These are phyloP conservation scores for Tuber calosporum DNA, from an alignment of 495 filamentous ascomycete genomes.

Conservation along the genomic window DNA sequence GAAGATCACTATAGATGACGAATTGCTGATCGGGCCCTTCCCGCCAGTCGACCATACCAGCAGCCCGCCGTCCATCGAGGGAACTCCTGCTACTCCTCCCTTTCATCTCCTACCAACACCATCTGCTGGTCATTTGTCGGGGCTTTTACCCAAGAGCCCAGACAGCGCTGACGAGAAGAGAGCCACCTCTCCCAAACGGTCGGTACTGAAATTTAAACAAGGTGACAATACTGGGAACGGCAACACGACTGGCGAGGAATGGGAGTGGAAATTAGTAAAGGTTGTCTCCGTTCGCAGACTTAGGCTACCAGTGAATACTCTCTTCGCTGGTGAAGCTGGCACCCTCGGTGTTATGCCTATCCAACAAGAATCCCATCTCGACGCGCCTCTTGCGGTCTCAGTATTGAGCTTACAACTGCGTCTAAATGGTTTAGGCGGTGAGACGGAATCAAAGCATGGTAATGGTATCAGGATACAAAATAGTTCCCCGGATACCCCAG, in stretches of 20 bases:
- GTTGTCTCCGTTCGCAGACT: conserved; percentile 83
- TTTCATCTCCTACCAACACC: conserved; percentile 19
- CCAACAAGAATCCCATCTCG: conserved; percentile 7
- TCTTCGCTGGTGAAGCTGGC: conserved; percentile 77
- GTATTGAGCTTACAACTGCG: conserved; percentile 13
- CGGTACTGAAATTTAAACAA: background rate
- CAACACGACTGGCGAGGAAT: conserved; percentile 16
- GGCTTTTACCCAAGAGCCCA: conserved; percentile 31
- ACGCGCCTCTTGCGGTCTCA: background rate
- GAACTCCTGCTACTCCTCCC: conserved; percentile 32
- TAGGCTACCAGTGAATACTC: conserved; percentile 68
- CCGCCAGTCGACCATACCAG: conserved; percentile 12
- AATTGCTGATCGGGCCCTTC: conserved; percentile 73
- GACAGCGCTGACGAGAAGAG: conserved; percentile 32
- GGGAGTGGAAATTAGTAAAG: conserved; percentile 35
- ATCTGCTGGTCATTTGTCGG: conserved; percentile 21
- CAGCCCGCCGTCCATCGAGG: conserved; percentile 26
- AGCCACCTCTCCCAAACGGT: background rate
- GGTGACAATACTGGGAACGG: conserved; percentile 15
- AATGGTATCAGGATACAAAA: background rate
- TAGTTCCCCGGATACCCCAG: conserved; percentile 4
- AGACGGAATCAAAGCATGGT: conserved; percentile 19
- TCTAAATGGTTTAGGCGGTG: conserved; percentile 28
- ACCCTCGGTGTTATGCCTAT: conserved; percentile 70
- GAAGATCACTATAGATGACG: conserved; percentile 67